A percentile compares a stretch with the other conserved stretches of the same genome.
Evolutionary conservation across 129 eudicot species (phyloP).

Genomic region (Saposhnikovia divaricata): DNA sequence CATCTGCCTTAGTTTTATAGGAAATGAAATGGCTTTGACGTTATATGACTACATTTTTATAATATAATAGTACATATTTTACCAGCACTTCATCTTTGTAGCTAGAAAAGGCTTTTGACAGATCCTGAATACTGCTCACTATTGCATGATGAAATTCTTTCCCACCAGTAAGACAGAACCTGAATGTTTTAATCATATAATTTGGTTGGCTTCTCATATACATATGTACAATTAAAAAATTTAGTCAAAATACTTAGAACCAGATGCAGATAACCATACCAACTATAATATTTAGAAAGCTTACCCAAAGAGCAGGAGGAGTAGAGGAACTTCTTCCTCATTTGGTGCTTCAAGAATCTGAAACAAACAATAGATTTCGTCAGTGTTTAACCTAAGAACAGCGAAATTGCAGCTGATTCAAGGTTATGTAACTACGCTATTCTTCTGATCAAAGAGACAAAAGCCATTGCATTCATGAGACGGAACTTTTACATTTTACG

Average conservation of each 20-base stretch:
- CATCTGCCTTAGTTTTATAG: background rate
- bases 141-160: conserved; percentile 93
- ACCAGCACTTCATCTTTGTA: conserved; percentile 95
- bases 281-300: conserved; percentile 14
- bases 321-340: conserved; percentile 91
- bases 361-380: conserved; percentile 16
- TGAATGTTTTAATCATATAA: conserved; percentile 20
- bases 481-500: background rate
- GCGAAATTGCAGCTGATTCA: background rate
- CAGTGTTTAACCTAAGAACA: conserved; percentile 11
- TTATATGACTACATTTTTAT: background rate
- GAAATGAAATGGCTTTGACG: background rate
- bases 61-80: conserved; percentile 14
- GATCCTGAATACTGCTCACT: conserved; percentile 96
- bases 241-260: background rate
- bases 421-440: background rate
- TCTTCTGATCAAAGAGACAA: background rate
- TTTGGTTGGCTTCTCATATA: background rate
- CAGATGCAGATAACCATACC: background rate
- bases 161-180: conserved; percentile 93
- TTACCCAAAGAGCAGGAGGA: conserved; percentile 72
- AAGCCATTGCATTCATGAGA: background rate
- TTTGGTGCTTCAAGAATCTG: conserved; percentile 92
- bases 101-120: conserved; percentile 72
- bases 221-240: background rate